Percentiles rank a stretch among this genome's conserved stretches.
Evolutionary conservation across 306 rosid genomes (phyloP).

Genomic region (Cicer yamashitae): DNA sequence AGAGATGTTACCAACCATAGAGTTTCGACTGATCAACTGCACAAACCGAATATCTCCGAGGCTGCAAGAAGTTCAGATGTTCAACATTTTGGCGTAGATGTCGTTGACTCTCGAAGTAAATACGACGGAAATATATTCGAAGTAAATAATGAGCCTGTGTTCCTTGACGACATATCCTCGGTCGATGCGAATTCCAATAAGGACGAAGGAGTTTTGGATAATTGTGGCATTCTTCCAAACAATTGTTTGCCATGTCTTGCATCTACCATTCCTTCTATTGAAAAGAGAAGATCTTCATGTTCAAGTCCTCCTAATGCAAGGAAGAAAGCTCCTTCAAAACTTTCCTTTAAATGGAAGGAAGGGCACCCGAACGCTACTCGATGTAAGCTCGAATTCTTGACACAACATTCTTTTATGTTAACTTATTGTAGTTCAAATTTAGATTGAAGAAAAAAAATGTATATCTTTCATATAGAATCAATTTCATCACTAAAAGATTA

Average conservation of each 20-base stretch:
- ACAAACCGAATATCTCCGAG: slow-evolving; percentile 47
- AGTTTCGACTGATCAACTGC: slow-evolving; percentile 53
- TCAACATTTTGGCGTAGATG: slow-evolving; percentile 51
- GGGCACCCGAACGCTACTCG: slow-evolving; percentile 65
- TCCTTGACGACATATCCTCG: slow-evolving; percentile 74
- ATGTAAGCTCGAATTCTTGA: slow-evolving; percentile 62
- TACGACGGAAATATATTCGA: slow-evolving; percentile 51
- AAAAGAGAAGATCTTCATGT: slow-evolving; percentile 79
- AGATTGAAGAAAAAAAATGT: slow-evolving; percentile 13
- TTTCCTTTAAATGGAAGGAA: slow-evolving; percentile 77
- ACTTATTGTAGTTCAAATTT: neutral
- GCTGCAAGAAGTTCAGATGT: slow-evolving; percentile 52
- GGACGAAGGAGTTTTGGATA: slow-evolving; percentile 70
- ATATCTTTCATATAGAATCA: neutral
- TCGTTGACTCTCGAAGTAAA: slow-evolving; percentile 27
- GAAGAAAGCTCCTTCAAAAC: slow-evolving; percentile 68
- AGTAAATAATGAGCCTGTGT: slow-evolving; percentile 72
- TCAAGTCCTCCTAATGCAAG: slow-evolving; percentile 82
- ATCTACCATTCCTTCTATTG: slow-evolving; percentile 66
- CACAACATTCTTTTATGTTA: slow-evolving; percentile 5
- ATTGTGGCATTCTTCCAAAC: slow-evolving; percentile 88
- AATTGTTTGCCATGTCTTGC: slow-evolving; percentile 93
- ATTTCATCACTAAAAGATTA: slow-evolving; percentile 5
- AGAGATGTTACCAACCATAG: slow-evolving; percentile 61
- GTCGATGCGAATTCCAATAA: slow-evolving; percentile 66